Conservation (phyloP, 176 grass and related monocot genomes). For the Rhynchospora pubera region DNA sequence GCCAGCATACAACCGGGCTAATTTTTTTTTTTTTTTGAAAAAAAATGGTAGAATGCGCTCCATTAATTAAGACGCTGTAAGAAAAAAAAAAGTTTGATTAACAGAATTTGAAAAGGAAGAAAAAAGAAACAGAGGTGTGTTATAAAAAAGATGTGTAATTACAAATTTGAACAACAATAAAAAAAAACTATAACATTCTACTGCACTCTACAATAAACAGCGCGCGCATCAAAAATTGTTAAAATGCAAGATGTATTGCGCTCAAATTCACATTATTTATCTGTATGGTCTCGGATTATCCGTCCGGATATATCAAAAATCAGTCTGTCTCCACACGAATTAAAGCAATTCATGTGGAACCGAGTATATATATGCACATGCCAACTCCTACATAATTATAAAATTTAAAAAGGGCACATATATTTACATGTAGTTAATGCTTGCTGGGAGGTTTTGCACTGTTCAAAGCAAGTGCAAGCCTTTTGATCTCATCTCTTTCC, state of each 20-base stretch:
- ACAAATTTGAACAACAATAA: not conserved
- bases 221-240: not conserved
- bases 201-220: not conserved
- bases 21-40: too few species aligned
- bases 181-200: not conserved
- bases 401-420: not conserved
- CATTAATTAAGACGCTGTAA: not conserved
- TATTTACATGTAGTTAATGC: not conserved
- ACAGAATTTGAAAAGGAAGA: not conserved
- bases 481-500: not conserved
- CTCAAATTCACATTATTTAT: constrained; percentile 14
- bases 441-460: not conserved
- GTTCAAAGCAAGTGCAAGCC: not conserved
- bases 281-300: not conserved
- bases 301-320: too few species aligned
- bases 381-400: not conserved
- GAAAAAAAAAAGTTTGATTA: not conserved
- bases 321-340: too few species aligned
- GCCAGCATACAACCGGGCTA: not conserved
- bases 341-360: not conserved
- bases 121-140: not conserved
- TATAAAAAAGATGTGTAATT: not conserved
- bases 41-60: too few species aligned
- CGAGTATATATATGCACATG: not conserved
- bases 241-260: not conserved